A percentile compares a stretch with the other conserved stretches of the same genome.
Evolutionary conservation across 345 rosid species (phyloP).

Genomic region (Draba incana): DNA sequence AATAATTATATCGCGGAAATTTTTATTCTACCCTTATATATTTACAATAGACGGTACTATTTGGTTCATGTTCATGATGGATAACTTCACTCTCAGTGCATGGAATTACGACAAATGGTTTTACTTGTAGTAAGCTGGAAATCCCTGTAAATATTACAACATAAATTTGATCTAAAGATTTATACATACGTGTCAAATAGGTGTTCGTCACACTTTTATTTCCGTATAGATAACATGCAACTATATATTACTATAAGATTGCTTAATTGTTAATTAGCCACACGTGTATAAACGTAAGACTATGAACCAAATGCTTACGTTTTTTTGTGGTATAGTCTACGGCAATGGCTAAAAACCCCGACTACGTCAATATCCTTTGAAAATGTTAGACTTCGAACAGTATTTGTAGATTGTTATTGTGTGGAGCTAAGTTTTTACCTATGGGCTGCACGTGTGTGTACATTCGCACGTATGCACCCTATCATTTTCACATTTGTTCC

Average conservation of each 20-base stretch:
- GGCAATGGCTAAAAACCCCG: slow-evolving; percentile 18
- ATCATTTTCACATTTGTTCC: slow-evolving; percentile 26
- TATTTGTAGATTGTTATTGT: neutral
- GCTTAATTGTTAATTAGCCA: slow-evolving; percentile 1
- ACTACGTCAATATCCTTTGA: slow-evolving; percentile 4
- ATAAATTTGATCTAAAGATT: neutral
- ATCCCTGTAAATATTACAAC: neutral
- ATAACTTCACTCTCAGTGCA: no score
- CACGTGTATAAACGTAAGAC: slow-evolving; percentile 24
- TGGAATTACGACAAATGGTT: no score
- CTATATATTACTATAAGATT: slow-evolving; percentile 8
- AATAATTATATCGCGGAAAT: no score
- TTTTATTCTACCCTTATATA: no score
- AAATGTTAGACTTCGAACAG: slow-evolving; percentile 4
- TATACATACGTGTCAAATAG: slow-evolving; percentile 19
- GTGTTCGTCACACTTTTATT: slow-evolving; percentile 1
- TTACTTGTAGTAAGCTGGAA: no score
- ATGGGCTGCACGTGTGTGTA: neutral
- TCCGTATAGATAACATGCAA: slow-evolving; percentile 18
- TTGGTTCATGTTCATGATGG: no score
- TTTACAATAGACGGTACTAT: no score
- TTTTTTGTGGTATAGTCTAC: slow-evolving; percentile 5
- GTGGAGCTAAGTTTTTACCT: neutral
- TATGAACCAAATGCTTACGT: slow-evolving; percentile 11
- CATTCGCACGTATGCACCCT: slow-evolving; percentile 15